These are phyloP conservation scores for Cornus kousa DNA, from an alignment of 148 eudicot genomes.

Conservation along the genomic window DNA sequence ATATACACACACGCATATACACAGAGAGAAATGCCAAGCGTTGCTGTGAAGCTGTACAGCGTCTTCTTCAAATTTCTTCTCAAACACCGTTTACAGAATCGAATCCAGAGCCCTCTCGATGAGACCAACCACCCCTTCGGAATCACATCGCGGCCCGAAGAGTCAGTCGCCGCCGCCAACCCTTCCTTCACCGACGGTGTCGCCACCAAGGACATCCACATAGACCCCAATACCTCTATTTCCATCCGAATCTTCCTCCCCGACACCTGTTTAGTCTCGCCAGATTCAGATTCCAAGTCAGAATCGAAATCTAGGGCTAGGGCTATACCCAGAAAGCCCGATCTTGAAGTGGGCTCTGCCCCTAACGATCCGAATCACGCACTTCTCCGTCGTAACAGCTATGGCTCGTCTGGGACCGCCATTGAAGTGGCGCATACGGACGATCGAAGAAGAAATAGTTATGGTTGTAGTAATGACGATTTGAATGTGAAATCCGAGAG, in stretches of 20 bases:
- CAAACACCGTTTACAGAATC: constrained; percentile 77
- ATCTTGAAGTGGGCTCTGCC: constrained; percentile 19
- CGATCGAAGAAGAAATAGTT: constrained; percentile 45
- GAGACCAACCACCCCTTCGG: constrained; percentile 48
- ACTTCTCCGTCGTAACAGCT: constrained; percentile 51
- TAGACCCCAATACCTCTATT: constrained; percentile 70
- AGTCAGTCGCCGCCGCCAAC: constrained; percentile 64
- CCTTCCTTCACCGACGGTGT: constrained; percentile 83
- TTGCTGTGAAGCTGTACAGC: constrained; percentile 90
- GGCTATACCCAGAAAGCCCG: constrained; percentile 25
- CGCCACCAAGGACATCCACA: constrained; percentile 90
- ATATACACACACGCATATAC: neutral
- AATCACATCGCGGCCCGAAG: constrained; percentile 79
- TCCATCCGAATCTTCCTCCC: constrained; percentile 82
- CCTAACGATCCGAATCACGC: constrained; percentile 3
- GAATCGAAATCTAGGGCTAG: constrained; percentile 21
- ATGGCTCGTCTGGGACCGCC: constrained; percentile 23
- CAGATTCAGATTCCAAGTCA: constrained; percentile 25
- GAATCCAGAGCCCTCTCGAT: constrained; percentile 42
- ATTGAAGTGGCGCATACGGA: constrained; percentile 13
- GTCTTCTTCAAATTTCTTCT: constrained; percentile 83
- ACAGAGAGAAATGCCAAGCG: constrained; percentile 66
- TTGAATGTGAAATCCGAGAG: constrained; percentile 29
- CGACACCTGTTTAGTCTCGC: constrained; percentile 44
- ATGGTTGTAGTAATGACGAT: constrained; percentile 33